phyloP scores from a whole-genome alignment of 371 early-diverging fungal genomes.

The Mucor indicus region DNA sequence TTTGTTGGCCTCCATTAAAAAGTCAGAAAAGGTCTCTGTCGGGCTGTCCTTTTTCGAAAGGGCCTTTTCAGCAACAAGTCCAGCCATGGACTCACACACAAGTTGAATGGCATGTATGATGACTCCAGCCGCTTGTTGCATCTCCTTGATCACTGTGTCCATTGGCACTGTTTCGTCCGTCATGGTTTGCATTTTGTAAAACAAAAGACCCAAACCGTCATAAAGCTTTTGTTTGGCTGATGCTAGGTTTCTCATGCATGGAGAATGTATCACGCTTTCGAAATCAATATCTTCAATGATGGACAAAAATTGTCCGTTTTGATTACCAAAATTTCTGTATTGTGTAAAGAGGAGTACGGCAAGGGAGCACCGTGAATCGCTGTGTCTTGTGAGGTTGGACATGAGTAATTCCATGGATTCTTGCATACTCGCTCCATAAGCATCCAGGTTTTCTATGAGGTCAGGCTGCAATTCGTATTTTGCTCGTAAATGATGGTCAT shows the following conservation, averaged over 20 bases:
- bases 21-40: background rate
- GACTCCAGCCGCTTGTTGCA: slow-evolving; percentile 17
- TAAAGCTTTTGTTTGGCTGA: slow-evolving; percentile 49
- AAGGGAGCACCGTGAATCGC: slow-evolving; percentile 38
- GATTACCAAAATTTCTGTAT: slow-evolving; percentile 47
- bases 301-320: slow-evolving; percentile 40
- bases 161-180: slow-evolving; percentile 43
- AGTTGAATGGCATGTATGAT: slow-evolving; percentile 23
- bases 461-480: slow-evolving; percentile 27
- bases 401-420: slow-evolving; percentile 34
- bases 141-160: slow-evolving; percentile 8
- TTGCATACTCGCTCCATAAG: slow-evolving; percentile 36
- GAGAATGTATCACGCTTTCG: slow-evolving; percentile 20
- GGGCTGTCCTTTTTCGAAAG: background rate
- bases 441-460: slow-evolving; percentile 29
- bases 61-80: slow-evolving; percentile 16
- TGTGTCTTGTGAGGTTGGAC: slow-evolving; percentile 10
- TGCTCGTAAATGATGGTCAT: background rate
- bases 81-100: slow-evolving; percentile 21
- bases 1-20: background rate
- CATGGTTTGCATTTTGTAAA: slow-evolving; percentile 61
- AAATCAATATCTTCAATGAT: slow-evolving; percentile 43
- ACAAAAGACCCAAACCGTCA: slow-evolving; percentile 64
- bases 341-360: slow-evolving; percentile 54
- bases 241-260: slow-evolving; percentile 12